Evolutionary conservation across 2,329 filamentous ascomycete genomes (phyloP), one percentile per base, ranked within the genome.

Genomic region (Cryphonectria carpinicola): DNA sequence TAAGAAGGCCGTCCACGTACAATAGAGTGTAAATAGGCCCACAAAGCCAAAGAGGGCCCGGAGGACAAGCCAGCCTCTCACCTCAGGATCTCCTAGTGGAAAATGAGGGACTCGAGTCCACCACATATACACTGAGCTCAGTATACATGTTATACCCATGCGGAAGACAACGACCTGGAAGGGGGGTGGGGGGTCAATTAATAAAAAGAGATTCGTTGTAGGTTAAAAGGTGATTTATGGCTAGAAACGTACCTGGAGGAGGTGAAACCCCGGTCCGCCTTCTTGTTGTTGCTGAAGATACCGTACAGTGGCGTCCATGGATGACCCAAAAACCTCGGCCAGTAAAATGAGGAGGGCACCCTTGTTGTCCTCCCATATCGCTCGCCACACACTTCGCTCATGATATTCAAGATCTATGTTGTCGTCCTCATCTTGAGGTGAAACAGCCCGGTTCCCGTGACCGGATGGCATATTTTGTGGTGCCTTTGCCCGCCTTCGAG

Each of bases 11-110:
- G 10, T 32, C 28, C 49, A 60, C 70, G 35, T 46, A 72, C 70
- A 72, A 39, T 72, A 72, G 43, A 72, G 54, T 1, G 71, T 68
- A 43, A 72, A 72, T 28, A 72, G 68, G 32, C 71, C 71, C 32
- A 71, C 22, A 49, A 68, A 72, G 60, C 71, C 71, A 14, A 72
- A 72, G 0, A 71, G 52, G 2, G 71, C 71, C 32, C 71, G 66
- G 22, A 72, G 56, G 56, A 72, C 69, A 13, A 72, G 71, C 71
- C 69, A 71, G 14, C 63, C 63, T 19, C 71, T 68, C 25, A 72
- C 63, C 19, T 71, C 11, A 32, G 71, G 69, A 39, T 70, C 43
- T 25, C 71, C 71, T 7, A 72, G 49, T 10, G 71, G 71, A 28
- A 72, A 72, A 28, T 72, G n/a, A 5, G 71, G 71, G 17, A 72